Base-by-base conservation (phyloP, 202 grass and related monocot species). In the Setaria viridis region DNA sequence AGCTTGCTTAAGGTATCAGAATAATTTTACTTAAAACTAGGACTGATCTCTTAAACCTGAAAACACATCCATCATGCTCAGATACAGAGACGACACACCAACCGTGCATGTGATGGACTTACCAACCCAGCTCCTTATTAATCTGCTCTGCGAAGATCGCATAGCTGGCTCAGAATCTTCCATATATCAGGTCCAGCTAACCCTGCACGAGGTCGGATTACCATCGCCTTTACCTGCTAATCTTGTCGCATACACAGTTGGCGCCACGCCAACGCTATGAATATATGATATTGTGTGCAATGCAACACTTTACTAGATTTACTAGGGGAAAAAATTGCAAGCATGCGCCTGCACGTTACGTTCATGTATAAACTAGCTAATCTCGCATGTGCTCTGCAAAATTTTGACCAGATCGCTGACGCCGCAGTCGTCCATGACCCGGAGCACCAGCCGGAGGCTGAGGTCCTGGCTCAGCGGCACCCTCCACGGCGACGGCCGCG, bases 381-480 rank as follows among this genome's bases (percentile, higher is more conserved):
- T 62, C 74, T 30, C 32, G 69, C 58, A 75, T 68, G 76, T 59
- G 60, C 42, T 9, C 66, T 67, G 11, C 45, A 12, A 45, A 1
- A 25, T 77, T 77, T 63, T 72, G 89, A 72, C 80, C 80, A 92
- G 87, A 87, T 92, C 87, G 13, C 71, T 89, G 68, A 80, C 80
- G 70, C 80, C 87, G 47, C 84, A 84, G n/a, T 89, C 87, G n/a
- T 87, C 87, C 37, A 80, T 71, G 80, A 54, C 64, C n/a, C 80
- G 78, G 84, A 77, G 80, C 84, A 71, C 93, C 19, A 86, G 84
- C 66, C 70, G 74, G 78, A 88, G 74, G 77, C 82, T 92, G 19
- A 66, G 86, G 11, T 90, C 87, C 20, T 96, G 89, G 91, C 65
- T 96, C 45, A 88, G 86, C 63, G 79, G 81, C 78, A 85, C 67